Evolutionary conservation across 176 grass and related monocot species (phyloP).

Genomic region (Carex pumila): DNA sequence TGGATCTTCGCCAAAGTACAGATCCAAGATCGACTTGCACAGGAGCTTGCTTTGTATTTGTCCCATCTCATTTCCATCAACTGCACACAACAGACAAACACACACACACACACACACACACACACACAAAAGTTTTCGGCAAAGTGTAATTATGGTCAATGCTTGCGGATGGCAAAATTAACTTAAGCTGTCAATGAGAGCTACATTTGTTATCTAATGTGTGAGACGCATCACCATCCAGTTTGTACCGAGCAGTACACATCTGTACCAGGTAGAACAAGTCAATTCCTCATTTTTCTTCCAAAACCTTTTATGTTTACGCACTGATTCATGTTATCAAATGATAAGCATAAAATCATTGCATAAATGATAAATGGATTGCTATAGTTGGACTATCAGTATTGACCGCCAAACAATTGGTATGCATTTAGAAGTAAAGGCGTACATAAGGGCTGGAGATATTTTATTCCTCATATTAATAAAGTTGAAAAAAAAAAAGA

Average conservation of each 20-base stretch:
- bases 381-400: background rate
- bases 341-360: background rate
- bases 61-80: conserved; percentile 58
- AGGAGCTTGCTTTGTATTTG: conserved; percentile 77
- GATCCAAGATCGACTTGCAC: conserved; percentile 81
- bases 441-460: background rate
- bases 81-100: conserved; percentile 15
- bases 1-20: conserved; percentile 83
- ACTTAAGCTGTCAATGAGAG: background rate
- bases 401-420: background rate
- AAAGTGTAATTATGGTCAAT: background rate
- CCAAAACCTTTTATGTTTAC: background rate
- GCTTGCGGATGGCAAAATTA: background rate
- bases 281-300: background rate
- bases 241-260: background rate
- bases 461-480: too few relatives aligned
- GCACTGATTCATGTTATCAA: background rate
- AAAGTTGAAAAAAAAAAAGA: background rate
- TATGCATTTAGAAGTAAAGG: background rate
- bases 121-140: background rate
- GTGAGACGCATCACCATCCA: background rate
- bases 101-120: background rate
- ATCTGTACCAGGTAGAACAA: background rate
- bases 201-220: background rate
- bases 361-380: background rate